A percentile compares a stretch with the other conserved stretches of the same genome.
phyloP scores from a whole-genome alignment of 73 alveolate species.

The Uronychia binucleata region DNA sequence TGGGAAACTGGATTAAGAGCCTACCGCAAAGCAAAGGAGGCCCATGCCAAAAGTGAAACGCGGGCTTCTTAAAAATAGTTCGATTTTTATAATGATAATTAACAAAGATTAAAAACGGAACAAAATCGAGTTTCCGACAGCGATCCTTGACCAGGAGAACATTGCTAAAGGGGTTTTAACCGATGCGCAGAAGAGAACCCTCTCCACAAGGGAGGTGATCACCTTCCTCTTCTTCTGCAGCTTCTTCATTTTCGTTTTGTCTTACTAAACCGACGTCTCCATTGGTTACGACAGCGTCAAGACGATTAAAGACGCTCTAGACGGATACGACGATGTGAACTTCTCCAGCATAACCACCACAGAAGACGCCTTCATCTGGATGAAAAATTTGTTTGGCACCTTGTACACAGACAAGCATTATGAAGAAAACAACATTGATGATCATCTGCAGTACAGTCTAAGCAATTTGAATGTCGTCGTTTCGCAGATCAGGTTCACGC shows the following conservation, averaged over 20 bases:
- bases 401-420: slow-evolving; percentile 22
- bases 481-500: slow-evolving; percentile 42
- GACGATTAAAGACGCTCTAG: slow-evolving; percentile 10
- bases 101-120: neutral
- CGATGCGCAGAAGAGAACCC: slow-evolving; percentile 16
- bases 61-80: neutral
- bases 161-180: neutral
- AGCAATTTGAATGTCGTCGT: slow-evolving; percentile 43
- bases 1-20: slow-evolving; percentile 22
- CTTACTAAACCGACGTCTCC: slow-evolving; percentile 17
- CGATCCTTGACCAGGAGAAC: slow-evolving; percentile 36
- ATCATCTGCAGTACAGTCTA: slow-evolving; percentile 11
- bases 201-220: slow-evolving; percentile 36
- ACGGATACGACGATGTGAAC: neutral
- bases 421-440: slow-evolving; percentile 13
- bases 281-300: slow-evolving; percentile 17
- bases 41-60: neutral
- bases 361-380: slow-evolving; percentile 32
- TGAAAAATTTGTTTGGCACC: neutral
- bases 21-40: neutral
- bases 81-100: neutral
- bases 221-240: slow-evolving; percentile 42
- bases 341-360: slow-evolving; percentile 3
- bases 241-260: slow-evolving; percentile 29
- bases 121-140: slow-evolving; percentile 32